A percentile compares a stretch with the other conserved stretches of the same genome.
phyloP scores from a whole-genome alignment of 2,329 filamentous ascomycete genomes.

The Cladophialophora chaetospira region DNA sequence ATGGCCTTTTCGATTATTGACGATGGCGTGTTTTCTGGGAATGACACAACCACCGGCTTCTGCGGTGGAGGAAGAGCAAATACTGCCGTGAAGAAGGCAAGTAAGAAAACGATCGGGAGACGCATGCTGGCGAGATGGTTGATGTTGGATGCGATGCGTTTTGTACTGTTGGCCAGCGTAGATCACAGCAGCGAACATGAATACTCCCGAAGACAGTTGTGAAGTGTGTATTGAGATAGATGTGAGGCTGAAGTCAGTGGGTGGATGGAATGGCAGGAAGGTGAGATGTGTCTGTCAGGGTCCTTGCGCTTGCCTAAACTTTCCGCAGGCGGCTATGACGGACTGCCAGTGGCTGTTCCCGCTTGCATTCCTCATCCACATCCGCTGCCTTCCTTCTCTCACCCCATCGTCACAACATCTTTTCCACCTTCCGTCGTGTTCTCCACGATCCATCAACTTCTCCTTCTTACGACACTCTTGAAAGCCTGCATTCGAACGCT shows the following conservation, averaged over 20 bases:
- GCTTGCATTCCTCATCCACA: neutral
- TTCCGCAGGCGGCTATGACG: constrained; percentile 6
- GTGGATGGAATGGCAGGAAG: neutral
- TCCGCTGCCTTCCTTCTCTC: neutral
- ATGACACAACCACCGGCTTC: constrained; percentile 78
- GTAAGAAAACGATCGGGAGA: constrained; percentile 60
- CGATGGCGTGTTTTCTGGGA: constrained; percentile 68
- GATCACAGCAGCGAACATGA: no score
- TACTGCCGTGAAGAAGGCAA: constrained; percentile 62
- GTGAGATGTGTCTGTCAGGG: neutral
- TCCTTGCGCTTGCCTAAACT: neutral
- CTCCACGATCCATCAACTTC: neutral
- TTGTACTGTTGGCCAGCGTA: no score
- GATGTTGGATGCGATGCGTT: no score
- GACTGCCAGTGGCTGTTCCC: neutral
- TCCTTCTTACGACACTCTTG: neutral
- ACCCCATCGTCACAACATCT: neutral
- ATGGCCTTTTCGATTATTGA: constrained; percentile 71
- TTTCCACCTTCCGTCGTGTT: neutral
- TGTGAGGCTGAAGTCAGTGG: neutral
- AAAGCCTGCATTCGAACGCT: neutral
- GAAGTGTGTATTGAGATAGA: no score
- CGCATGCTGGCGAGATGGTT: constrained; percentile 59
- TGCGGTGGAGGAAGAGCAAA: constrained; percentile 44
- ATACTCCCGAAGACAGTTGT: no score